Base-by-base conservation (phyloP, 192 early-diverging fungal genomes). In the Dissophora ornata region DNA sequence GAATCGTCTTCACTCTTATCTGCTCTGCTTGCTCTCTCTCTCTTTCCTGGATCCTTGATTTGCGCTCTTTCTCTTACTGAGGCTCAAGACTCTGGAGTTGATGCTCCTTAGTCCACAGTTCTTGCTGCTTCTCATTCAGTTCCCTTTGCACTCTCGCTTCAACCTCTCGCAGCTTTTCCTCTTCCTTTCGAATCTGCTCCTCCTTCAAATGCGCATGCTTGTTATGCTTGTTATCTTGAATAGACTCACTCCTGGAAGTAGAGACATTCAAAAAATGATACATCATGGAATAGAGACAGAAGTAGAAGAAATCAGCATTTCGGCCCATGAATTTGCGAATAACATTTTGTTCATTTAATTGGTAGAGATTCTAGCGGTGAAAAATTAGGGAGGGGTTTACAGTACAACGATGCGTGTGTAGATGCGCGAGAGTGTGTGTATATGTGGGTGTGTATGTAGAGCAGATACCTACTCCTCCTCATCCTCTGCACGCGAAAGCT, bases 401-500 rank as follows among this genome's bases (percentile, higher is more conserved):
- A 38, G 7, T 9, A 13, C 36, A 38, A 38, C 36, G 36, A 13
- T 38, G 36, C 36, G 7, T 16, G 13, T 11, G 24, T 26, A 45
- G 44, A 16, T n/a, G 1, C 32, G 19, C 25, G 32, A 42, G 40
- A 9, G 50, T 52, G 25, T 29, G 59, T 19, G 30, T 16, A 13
- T 29, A 4, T 22, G 22, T 46, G 25, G n/a, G 48, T 29, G 36
- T 29, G 44, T 29, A 25, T 29, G 22, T 57, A 21, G 48, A n/a
- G 21, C 10, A 19, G 56, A 30, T 70, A 74, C 81, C 67, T 79
- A 82, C 75, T 82, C 81, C 52, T 61, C 46, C 52, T 58, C 28
- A 32, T 65, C 61, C 18, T 79, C 81, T 5, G 57, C 57, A 48
- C 73, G 69, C 47, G 75, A 79, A 44, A 99, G 93, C 82, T 96